Evolutionary conservation across 2,329 filamentous ascomycete species (phyloP), one percentile per base, ranked within the genome.

Genomic region (Colletotrichum endophyticum): DNA sequence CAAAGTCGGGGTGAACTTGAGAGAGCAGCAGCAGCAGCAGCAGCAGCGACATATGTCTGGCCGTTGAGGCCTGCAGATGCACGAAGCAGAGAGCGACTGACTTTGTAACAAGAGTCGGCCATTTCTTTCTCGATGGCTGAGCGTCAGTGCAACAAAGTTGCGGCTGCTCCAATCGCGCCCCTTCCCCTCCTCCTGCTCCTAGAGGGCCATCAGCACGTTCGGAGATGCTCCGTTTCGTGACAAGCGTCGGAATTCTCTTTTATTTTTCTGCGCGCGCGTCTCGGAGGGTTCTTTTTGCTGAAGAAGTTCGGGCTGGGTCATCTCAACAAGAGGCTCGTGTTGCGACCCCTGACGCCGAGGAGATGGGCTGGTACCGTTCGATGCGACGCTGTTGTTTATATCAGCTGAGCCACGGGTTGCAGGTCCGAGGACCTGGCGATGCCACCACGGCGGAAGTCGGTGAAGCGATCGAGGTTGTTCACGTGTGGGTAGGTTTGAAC

Each of bases 251-350:
- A 39, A 12, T n/a, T 44, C 39, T 44, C 71, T 75, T 49, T 49
- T 49, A n/a, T 12, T 22, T 12, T 49, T 13, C n/a, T 49, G 44
- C 44, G n/a, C 44, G n/a, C 44, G 44, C 68, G 68, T 56, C 34
- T 66, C 61, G 28, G 44, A 67, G 62, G 62, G 49, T 49, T 49
- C n/a, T 49, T 49, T 22, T 49, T 53, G 70, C 69, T 56, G 69
- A 62, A 72, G 53, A 72, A 72, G 69, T 72, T 67, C 61, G 62
- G 69, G 62, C 44, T 49, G 59, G 27, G 56, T 75, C 73, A 64
- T 76, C 57, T 76, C 70, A 64, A 62, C 53, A 39, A 53, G 73
- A 75, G 69, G 73, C 64, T 76, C 73, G 70, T 76, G 64, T 69
- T 57, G 13, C 34, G 61, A 39, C 63, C 73, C 73, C 63, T 76